Evolutionary conservation across 768 basidiomycete genomes (phyloP), one percentile per base, ranked within the genome.

Genomic region (Nidularia sp.): DNA sequence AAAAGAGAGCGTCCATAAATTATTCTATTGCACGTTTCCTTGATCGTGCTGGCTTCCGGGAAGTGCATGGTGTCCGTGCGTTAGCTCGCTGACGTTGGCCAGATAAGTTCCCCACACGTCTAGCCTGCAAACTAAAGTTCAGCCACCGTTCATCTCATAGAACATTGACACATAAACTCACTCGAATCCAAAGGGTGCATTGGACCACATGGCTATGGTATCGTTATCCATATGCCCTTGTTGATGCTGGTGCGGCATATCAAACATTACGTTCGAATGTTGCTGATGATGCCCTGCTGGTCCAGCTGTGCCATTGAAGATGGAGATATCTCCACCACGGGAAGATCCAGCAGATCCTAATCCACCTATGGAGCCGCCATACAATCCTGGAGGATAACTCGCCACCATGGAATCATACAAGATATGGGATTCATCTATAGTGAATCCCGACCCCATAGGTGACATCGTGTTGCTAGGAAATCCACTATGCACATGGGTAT

Each of bases 181-280:
- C 85, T 83, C 83, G 57, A 85, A 85, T 13, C 81, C 78, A 7
- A 75, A 72, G 1, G 85, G 84, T 13, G 84, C 81, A 53, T 70
- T 76, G 1, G 82, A 83, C 85, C 86, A 88, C 83, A 88, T 84
- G 29, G 78, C 74, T 45, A 84, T 76, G 39, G 80, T 75, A 56
- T 79, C 79, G 48, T 68, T 68, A 57, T 84, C 76, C 50, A 77
- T 63, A 39, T 62, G 60, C 4, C 52, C 52, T 41, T 64, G 59
- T 35, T 48, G 52, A 6, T 52, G 45, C 34, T 29, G 25, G 25
- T 9, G 41, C 34, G 52, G 47, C 10, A 4, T 22, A 12, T 8
- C 53, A 46, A 57, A 53, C 48, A 42, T 42, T 47, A 48, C 10
- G 56, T 51, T 48, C 55, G 45, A 36, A 46, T 52, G 52, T 50